A percentile compares a stretch with the other conserved stretches of the same genome.
Conservation (phyloP, 345 rosid species). For the Salix caprea region DNA sequence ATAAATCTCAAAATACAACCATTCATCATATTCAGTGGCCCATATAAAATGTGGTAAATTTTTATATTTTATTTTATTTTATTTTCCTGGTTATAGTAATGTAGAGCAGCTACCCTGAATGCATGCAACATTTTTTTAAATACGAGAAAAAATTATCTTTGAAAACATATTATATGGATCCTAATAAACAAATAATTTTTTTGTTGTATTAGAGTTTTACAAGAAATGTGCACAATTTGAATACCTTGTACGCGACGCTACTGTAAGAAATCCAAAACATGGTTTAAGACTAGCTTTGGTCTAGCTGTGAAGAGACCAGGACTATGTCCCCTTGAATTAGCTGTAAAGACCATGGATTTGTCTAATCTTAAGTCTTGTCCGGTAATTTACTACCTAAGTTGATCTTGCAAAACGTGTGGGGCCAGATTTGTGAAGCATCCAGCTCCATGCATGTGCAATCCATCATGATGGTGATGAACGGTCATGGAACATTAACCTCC, state of each 20-base stretch:
- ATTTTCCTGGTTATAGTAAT: neutral
- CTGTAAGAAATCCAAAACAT: neutral
- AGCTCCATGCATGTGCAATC: slow-evolving; percentile 22
- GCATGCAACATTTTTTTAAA: neutral
- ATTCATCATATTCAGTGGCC: neutral
- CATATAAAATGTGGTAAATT: neutral
- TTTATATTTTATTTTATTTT: too few species aligned
- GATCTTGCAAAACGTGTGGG: slow-evolving; percentile 29
- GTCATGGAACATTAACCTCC: neutral
- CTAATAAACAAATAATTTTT: too few species aligned
- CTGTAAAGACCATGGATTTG: neutral
- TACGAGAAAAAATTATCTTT: too few species aligned
- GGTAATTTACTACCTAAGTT: neutral
- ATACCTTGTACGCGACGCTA: neutral
- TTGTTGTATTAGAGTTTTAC: too few species aligned
- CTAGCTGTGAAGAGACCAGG: neutral
- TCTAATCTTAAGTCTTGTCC: neutral
- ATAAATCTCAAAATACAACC: neutral
- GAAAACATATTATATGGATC: too few species aligned
- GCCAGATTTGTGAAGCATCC: slow-evolving; percentile 13
- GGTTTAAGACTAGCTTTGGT: slow-evolving; percentile 2
- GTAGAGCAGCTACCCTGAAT: neutral
- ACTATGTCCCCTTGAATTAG: neutral
- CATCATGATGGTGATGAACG: slow-evolving; percentile 12
- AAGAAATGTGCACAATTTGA: too few species aligned